These are phyloP conservation scores for Amanita pseudoporphyria DNA, from an alignment of 768 basidiomycete genomes.

Conservation along the genomic window DNA sequence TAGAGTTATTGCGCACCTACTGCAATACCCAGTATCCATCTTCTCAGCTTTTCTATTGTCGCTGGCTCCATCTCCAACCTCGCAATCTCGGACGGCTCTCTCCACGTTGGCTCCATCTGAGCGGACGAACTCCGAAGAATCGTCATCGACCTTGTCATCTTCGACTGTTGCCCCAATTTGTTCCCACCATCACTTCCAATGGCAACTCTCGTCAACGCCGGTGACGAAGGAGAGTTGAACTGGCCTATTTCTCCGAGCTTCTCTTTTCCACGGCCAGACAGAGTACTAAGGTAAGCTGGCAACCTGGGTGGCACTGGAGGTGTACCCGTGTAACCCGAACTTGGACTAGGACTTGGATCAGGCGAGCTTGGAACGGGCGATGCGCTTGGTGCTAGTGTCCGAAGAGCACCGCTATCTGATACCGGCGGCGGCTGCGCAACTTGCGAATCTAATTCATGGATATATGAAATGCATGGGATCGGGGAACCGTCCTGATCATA, in stretches of 20 bases:
- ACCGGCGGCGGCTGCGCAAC: neutral
- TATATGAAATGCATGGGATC: neutral
- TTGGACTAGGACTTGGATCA: slow-evolving; percentile 4
- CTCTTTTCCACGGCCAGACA: neutral
- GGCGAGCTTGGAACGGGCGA: neutral
- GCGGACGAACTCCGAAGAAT: slow-evolving; percentile 29
- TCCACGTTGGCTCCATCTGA: slow-evolving; percentile 15
- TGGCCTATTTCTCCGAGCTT: neutral
- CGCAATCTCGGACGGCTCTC: slow-evolving; percentile 22
- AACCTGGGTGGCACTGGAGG: neutral
- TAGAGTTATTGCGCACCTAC: slow-evolving; percentile 35
- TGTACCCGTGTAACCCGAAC: neutral
- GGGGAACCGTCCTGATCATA: neutral
- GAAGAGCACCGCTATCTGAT: neutral
- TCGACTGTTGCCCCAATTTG: slow-evolving; percentile 11
- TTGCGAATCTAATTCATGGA: neutral
- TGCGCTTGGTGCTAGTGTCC: neutral
- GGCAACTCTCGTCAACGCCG: slow-evolving; percentile 12
- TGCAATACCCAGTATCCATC: slow-evolving; percentile 62
- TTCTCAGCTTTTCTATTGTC: slow-evolving; percentile 38
- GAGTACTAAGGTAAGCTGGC: neutral
- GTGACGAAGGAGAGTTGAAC: slow-evolving; percentile 16
- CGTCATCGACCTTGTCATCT: slow-evolving; percentile 36
- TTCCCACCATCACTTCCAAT: slow-evolving; percentile 12
- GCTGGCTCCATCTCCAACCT: slow-evolving; percentile 38